Conservation (phyloP, 140 eudicot species). For the Erigeron philadelphicus region DNA sequence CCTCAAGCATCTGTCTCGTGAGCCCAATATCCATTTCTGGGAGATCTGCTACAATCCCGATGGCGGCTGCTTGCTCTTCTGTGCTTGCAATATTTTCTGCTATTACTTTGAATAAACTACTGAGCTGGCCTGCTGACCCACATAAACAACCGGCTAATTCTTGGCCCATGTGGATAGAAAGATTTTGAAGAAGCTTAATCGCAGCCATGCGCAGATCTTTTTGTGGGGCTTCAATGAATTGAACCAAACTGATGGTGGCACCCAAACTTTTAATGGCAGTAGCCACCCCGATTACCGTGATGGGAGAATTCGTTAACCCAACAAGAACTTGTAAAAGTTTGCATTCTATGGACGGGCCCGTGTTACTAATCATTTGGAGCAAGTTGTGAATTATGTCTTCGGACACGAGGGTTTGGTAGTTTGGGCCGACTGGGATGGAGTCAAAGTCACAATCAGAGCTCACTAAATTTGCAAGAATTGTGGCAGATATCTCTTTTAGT, state of each 20-base stretch:
- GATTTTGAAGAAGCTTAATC: constrained; percentile 63
- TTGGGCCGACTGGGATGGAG: constrained; percentile 64
- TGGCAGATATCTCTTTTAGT: constrained; percentile 76
- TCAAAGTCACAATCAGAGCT: constrained; percentile 61
- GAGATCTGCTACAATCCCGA: constrained; percentile 70
- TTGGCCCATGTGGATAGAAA: constrained; percentile 65
- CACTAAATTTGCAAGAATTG: constrained; percentile 79
- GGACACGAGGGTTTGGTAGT: constrained; percentile 65
- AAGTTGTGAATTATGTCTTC: constrained; percentile 71
- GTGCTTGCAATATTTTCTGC: constrained; percentile 59
- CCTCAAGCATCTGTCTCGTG: constrained; percentile 64
- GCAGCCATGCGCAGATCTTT: constrained; percentile 68
- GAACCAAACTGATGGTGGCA: constrained; percentile 81
- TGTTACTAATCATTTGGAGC: constrained; percentile 76
- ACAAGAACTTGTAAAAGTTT: constrained; percentile 87
- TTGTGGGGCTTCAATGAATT: constrained; percentile 84
- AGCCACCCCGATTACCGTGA: constrained; percentile 53
- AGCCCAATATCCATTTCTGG: constrained; percentile 65
- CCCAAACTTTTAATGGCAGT: constrained; percentile 88
- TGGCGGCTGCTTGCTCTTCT: constrained; percentile 89
- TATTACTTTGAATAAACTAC: constrained; percentile 54
- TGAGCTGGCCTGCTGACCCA: constrained; percentile 72
- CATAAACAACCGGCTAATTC: constrained; percentile 59
- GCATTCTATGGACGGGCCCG: constrained; percentile 83
- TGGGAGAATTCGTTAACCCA: constrained; percentile 64